Conservation (phyloP, 352 stramenopile species). For the Pythium folliculosum region DNA sequence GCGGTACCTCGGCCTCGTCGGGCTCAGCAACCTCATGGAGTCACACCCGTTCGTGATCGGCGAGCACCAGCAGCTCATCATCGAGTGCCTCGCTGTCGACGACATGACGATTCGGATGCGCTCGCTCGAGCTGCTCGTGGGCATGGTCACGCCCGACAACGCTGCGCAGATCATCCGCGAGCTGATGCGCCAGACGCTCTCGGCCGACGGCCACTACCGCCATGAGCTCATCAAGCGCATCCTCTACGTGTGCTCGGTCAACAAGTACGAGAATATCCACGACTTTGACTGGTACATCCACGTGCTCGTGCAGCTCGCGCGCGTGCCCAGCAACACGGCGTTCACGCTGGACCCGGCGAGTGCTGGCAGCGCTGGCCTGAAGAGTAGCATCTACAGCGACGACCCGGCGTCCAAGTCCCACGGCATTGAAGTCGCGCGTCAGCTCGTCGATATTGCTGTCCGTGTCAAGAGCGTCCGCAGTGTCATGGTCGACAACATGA, state of each 20-base stretch:
- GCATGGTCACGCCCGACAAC: slow-evolving; percentile 97
- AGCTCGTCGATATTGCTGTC: slow-evolving; percentile 97
- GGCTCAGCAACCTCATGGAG: slow-evolving; percentile 96
- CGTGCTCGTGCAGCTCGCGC: slow-evolving; percentile 94
- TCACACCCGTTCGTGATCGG: slow-evolving; percentile 95
- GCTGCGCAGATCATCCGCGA: slow-evolving; percentile 96
- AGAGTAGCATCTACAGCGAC: slow-evolving; percentile 45
- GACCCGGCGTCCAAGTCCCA: slow-evolving; percentile 41
- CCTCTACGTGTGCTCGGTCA: slow-evolving; percentile 94
- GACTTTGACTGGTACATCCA: slow-evolving; percentile 99
- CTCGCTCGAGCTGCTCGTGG: slow-evolving; percentile 94
- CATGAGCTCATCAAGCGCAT: slow-evolving; percentile 97
- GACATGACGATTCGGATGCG: slow-evolving; percentile 99
- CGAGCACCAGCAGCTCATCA: slow-evolving; percentile 95
- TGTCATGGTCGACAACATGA: slow-evolving; percentile 95
- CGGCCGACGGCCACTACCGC: slow-evolving; percentile 92
- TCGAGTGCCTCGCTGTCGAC: slow-evolving; percentile 96
- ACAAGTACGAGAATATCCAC: slow-evolving; percentile 98
- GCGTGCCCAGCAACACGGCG: slow-evolving; percentile 81
- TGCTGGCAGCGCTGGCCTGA: slow-evolving; percentile 19
- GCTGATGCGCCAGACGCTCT: slow-evolving; percentile 94
- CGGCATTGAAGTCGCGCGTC: slow-evolving; percentile 88
- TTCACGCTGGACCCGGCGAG: slow-evolving; percentile 37
- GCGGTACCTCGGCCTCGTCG: slow-evolving; percentile 98
- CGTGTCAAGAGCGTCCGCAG: slow-evolving; percentile 95